Base-by-base conservation (phyloP, 176 grass and related monocot species). In the Bromus sterilis region DNA sequence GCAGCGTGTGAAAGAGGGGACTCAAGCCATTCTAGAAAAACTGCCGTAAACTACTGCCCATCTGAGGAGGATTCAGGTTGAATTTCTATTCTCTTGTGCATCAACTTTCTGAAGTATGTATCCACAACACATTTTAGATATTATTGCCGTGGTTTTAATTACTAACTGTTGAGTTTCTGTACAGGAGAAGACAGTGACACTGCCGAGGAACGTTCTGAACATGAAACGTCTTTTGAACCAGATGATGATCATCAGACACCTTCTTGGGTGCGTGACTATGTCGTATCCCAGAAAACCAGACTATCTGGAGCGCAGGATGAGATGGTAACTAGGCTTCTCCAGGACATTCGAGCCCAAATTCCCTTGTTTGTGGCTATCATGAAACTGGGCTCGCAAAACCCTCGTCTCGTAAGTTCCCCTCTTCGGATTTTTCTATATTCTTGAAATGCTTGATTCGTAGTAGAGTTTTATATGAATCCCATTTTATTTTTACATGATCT, bases 31-130 rank as follows among this genome's bases (percentile, higher is more conserved):
- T 18, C 8, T 43, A 67, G 68, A 34, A 60, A 53, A 63, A 24
- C 49, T 31, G 25, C 36, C 0, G 7, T 56, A 18, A 56, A 36
- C 20, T 42, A 21, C 16, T 23, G 35, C 4, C 67, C 49, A 29
- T 86, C 29, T 10, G 78, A 80, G 66, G 16, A 80, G 51, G 48
- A 53, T 53, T 81, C 78, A 80, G 84, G 84, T 86, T 66, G 80
- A 10, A 66, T n/a, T 66, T 13, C 21, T 75, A 56, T 53, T 53
- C 18, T 53, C 16, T 20, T 53, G 18, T 53, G 48, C 48, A 7
- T 53, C 21, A 21, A 12, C 69, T 51, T 56, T 16, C 25, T 20
- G 35, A 5, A 44, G 5, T 21, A n/a, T 74, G 21, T 79, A 21
- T 6, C 0, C 30, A 53, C 48, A 21, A 53, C 12, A 20, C 72